Evolutionary conservation across 345 rosid genomes (phyloP).

Genomic region (Aegle marmelos): DNA sequence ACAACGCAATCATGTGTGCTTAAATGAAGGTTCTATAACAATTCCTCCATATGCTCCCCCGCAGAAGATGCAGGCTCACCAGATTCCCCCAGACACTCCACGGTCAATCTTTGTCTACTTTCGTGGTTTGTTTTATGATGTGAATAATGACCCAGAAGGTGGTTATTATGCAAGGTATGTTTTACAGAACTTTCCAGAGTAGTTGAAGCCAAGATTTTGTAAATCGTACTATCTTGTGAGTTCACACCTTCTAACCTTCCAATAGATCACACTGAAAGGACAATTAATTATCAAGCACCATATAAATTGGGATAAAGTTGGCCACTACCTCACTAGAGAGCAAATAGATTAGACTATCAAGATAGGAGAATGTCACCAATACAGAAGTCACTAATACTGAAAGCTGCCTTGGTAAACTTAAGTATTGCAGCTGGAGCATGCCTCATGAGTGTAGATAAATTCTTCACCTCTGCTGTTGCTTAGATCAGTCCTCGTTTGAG

Average conservation of each 20-base stretch:
- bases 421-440: not conserved
- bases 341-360: not conserved
- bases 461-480: not conserved
- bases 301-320: not conserved
- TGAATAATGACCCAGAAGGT: slow-evolving; percentile 95
- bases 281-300: not conserved
- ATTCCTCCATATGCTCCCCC: slow-evolving; percentile 98
- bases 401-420: not conserved
- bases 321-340: not conserved
- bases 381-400: not conserved
- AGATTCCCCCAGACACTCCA: slow-evolving; percentile 67
- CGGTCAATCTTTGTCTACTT: slow-evolving; percentile 95
- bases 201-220: not conserved
- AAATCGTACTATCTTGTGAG: not conserved
- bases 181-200: not conserved
- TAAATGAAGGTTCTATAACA: slow-evolving; percentile 85
- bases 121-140: slow-evolving; percentile 90
- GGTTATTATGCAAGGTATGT: slow-evolving; percentile 93
- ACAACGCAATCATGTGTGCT: slow-evolving; percentile 88
- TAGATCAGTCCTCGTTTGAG: not conserved
- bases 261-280: not conserved
- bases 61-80: slow-evolving; percentile 86
- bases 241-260: not conserved
- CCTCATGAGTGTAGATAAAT: not conserved
- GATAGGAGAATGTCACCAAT: not conserved